phyloP scores from a whole-genome alignment of 108 stramenopile genomes.

The Skeletonema costatum region DNA sequence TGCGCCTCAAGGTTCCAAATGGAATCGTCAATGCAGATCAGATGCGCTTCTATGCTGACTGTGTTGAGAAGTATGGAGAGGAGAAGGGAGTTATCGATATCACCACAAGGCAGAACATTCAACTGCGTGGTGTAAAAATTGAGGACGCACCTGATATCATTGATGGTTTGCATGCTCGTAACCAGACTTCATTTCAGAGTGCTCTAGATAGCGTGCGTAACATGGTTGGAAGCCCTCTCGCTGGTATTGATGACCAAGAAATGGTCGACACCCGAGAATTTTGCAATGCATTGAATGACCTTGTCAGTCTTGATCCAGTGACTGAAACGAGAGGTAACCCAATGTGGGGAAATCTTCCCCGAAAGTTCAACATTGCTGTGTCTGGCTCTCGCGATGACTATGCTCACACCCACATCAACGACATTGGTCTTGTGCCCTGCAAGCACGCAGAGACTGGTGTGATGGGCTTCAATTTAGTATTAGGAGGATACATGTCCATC shows the following conservation, averaged over 20 bases:
- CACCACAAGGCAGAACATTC: constrained; percentile 92
- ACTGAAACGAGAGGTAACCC: constrained; percentile 87
- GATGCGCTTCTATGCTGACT: constrained; percentile 85
- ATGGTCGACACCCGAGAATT: constrained; percentile 88
- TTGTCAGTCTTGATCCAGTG: constrained; percentile 76
- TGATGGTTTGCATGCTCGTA: constrained; percentile 84
- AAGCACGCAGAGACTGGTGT: constrained; percentile 78
- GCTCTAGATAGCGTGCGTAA: constrained; percentile 93
- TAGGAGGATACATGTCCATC: constrained; percentile 95
- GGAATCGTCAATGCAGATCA: constrained; percentile 93
- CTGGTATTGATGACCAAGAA: constrained; percentile 91
- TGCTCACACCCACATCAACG: constrained; percentile 95
- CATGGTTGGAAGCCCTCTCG: constrained; percentile 92
- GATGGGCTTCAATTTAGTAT: constrained; percentile 93
- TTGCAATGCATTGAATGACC: constrained; percentile 84
- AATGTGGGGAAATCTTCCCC: constrained; percentile 84
- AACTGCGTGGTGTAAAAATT: constrained; percentile 91
- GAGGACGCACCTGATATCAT: constrained; percentile 90
- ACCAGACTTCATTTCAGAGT: constrained; percentile 88
- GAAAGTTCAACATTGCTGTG: constrained; percentile 95
- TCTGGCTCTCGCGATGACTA: constrained; percentile 91
- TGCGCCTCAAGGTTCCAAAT: constrained; percentile 91
- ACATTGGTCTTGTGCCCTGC: constrained; percentile 83
- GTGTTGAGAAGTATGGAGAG: constrained; percentile 85
- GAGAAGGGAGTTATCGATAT: constrained; percentile 90